phyloP scores from a whole-genome alignment of 208 protist genomes.

The Kentomonas sorsogonicus region DNA sequence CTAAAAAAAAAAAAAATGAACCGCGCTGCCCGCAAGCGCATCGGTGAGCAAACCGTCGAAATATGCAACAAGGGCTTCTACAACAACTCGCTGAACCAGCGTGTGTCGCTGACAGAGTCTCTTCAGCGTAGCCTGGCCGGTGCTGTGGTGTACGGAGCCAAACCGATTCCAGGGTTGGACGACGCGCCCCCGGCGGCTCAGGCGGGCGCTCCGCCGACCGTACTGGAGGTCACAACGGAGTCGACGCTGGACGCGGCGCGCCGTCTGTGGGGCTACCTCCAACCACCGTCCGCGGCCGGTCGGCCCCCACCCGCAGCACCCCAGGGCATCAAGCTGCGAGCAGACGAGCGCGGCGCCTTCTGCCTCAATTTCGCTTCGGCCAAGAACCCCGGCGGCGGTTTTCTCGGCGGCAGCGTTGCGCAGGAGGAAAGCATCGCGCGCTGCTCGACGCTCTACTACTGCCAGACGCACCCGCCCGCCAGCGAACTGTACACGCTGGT shows the following conservation, averaged over 20 bases:
- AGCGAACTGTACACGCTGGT: conserved; percentile 12
- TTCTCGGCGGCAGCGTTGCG: conserved; percentile 14
- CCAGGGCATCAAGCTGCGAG: no score
- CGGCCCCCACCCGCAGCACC: no score
- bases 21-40: conserved; percentile 9
- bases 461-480: conserved; percentile 6
- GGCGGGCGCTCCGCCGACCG: neutral
- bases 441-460: conserved; percentile 16
- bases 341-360: neutral
- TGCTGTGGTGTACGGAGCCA: neutral
- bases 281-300: no score
- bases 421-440: conserved; percentile 21
- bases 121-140: no score
- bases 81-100: conserved; percentile 13
- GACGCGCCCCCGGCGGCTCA: neutral
- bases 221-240: conserved; percentile 17
- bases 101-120: conserved; percentile 8
- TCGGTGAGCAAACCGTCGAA: conserved; percentile 13
- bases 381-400: conserved; percentile 18
- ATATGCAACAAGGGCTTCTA: conserved; percentile 17
- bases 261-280: conserved; percentile 12
- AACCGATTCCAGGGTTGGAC: conserved; percentile 7
- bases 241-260: conserved; percentile 12
- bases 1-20: no score
- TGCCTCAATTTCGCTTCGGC: conserved; percentile 21